Base-by-base conservation (phyloP, 345 rosid species). In the Boechera stricta region DNA sequence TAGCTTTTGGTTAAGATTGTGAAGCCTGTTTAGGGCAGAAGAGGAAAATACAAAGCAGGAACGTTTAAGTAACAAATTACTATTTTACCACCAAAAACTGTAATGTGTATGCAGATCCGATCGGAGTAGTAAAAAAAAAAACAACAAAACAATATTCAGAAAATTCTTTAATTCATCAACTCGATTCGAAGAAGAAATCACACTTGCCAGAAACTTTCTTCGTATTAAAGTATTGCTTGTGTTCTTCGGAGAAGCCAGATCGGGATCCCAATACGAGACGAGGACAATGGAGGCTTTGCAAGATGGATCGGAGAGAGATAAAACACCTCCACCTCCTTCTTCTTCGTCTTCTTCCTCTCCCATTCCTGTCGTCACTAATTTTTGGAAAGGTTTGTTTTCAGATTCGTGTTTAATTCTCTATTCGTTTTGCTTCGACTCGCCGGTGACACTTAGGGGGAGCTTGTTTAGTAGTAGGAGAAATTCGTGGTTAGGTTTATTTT, bases 261-360 rank as follows among this genome's bases (percentile, higher is more conserved):
- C 64, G 69, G 15, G 76, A 82, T 85, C 82, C 41, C 60, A 60
- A 62, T 49, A 48, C 76, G 51, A 44, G 49, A 48, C 76, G 51
- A 44, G 49, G 48, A 64, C 61, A 68, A 94, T 94, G 98, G 98
- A 94, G 74, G 63, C 80, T 49, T 73, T 82, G 63, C 89, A 58
- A 74, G 94, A 85, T 79, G 97, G 97, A 80, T 88, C 88, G 77
- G 95, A 90, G 65, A 69, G 93, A 63, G 91, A 92, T 61, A 90
- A 86, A 69, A 70, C 94, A 52, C 75, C 69, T 81, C 81, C 87
- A 58, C 77, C 90, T 57, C 57, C 95, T 64, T 53, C 90, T 36
- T 73, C 97, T 42, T 69, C 94, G 59, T 79, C 71, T 68, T 81
- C 87, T 42, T 76, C 90, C 51, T 75, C 98, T 81, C 97, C 97